phyloP scores from a whole-genome alignment of 2,329 filamentous ascomycete species.

The Trichoderma arundinaceum region DNA sequence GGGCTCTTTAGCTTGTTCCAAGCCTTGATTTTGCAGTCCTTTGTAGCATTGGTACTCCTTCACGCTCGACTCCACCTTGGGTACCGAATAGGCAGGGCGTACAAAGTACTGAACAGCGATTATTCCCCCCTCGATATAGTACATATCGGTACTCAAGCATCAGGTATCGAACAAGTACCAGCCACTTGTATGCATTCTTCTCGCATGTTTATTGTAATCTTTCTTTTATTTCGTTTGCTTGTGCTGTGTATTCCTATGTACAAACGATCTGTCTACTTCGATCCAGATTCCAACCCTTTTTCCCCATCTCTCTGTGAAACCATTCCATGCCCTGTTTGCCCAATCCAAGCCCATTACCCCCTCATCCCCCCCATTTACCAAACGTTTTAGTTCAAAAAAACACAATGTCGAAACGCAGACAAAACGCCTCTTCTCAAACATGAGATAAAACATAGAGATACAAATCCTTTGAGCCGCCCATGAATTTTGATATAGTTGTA shows the following conservation, averaged over 20 bases:
- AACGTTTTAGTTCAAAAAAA: constrained; percentile 12
- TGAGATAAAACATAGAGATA: not conserved
- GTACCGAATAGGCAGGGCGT: not conserved
- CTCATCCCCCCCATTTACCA: constrained; percentile 5
- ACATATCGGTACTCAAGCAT: not conserved
- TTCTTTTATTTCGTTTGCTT: constrained; percentile 26
- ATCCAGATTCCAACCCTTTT: constrained; percentile 8
- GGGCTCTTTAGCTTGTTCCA: too few species aligned
- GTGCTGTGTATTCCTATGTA: constrained; percentile 28
- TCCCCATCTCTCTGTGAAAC: not conserved
- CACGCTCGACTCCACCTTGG: too few species aligned
- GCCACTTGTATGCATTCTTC: not conserved
- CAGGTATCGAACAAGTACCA: not conserved
- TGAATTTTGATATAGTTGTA: constrained; percentile 20
- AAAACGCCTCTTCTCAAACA: constrained; percentile 10
- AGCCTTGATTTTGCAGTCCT: too few species aligned
- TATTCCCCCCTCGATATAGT: too few species aligned
- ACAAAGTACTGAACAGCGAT: too few species aligned
- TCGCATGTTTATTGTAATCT: not conserved
- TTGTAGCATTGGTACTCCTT: too few species aligned
- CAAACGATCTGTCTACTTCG: constrained; percentile 27
- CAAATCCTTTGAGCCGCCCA: constrained; percentile 21
- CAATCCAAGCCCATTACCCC: constrained; percentile 15
- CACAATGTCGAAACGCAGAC: not conserved
- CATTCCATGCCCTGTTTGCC: constrained; percentile 22